Evolutionary conservation across 208 protist genomes (phyloP).

Genomic region (Trypanosoma lewisi): DNA sequence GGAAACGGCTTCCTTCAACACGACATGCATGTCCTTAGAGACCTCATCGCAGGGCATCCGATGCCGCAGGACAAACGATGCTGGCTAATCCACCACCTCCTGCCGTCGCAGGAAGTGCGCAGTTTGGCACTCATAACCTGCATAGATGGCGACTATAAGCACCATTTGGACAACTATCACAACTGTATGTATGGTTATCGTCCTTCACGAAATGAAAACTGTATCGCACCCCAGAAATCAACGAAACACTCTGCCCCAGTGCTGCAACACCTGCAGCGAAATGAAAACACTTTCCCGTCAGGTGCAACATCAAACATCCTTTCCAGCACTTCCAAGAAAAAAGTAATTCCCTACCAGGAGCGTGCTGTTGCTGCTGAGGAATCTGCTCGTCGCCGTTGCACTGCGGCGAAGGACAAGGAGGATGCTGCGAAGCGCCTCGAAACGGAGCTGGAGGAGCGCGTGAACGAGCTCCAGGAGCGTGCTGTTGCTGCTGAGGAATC

Average conservation of each 20-base stretch:
- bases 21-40: slow-evolving; percentile 19
- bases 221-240: not conserved
- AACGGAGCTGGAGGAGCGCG: no score
- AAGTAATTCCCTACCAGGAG: no score
- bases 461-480: no score
- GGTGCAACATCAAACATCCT: no score
- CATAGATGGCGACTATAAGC: not conserved
- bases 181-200: slow-evolving; percentile 9
- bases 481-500: no score
- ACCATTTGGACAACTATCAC: not conserved
- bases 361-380: no score
- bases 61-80: not conserved
- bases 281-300: no score
- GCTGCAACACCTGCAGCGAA: not conserved
- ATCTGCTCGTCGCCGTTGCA: no score
- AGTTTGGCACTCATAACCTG: slow-evolving; percentile 11
- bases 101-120: not conserved
- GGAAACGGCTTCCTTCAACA: slow-evolving; percentile 10
- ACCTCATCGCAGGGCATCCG: slow-evolving; percentile 6
- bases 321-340: no score
- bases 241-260: not conserved
- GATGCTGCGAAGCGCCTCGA: no score
- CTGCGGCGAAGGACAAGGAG: no score
- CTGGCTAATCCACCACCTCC: slow-evolving; percentile 10
- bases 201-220: not conserved